phyloP scores from a whole-genome alignment of 306 rosid species.

The Corylus heterophylla region DNA sequence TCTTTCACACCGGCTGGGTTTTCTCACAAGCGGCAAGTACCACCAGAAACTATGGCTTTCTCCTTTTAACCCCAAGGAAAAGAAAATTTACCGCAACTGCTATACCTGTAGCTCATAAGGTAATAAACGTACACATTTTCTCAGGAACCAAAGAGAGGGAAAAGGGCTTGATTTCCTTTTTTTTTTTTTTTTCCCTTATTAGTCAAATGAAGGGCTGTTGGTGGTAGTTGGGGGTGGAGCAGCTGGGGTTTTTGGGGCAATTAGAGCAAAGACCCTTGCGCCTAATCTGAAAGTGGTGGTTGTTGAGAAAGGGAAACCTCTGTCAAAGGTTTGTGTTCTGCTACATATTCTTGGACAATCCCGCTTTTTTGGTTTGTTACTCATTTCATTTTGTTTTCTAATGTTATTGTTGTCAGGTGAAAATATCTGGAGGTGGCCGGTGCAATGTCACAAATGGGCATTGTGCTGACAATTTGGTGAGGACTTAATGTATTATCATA shows the following conservation, averaged over 20 bases:
- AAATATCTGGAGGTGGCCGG: conserved; percentile 91
- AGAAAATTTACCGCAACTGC: conserved; percentile 31
- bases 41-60: conserved; percentile 1
- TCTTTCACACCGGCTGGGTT: conserved; percentile 19
- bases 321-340: conserved; percentile 63
- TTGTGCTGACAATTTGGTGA: conserved; percentile 64
- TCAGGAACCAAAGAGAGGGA: background rate
- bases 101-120: conserved; percentile 49
- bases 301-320: conserved; percentile 77
- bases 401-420: conserved; percentile 54
- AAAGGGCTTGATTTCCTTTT: background rate
- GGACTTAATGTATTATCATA: background rate
- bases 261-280: conserved; percentile 83
- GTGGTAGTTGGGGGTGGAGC: conserved; percentile 96
- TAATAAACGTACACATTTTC: conserved; percentile 2
- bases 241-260: conserved; percentile 91
- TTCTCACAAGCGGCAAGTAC: conserved; percentile 15
- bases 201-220: conserved; percentile 62
- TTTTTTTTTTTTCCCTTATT: conserved; percentile 7
- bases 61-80: conserved; percentile 17
- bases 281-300: conserved; percentile 65
- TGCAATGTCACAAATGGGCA: conserved; percentile 97
- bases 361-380: conserved; percentile 14
- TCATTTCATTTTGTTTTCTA: background rate
- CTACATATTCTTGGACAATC: background rate